These are phyloP conservation scores for Phytophthora colocasiae DNA, from an alignment of 352 stramenopile genomes.

Conservation along the genomic window DNA sequence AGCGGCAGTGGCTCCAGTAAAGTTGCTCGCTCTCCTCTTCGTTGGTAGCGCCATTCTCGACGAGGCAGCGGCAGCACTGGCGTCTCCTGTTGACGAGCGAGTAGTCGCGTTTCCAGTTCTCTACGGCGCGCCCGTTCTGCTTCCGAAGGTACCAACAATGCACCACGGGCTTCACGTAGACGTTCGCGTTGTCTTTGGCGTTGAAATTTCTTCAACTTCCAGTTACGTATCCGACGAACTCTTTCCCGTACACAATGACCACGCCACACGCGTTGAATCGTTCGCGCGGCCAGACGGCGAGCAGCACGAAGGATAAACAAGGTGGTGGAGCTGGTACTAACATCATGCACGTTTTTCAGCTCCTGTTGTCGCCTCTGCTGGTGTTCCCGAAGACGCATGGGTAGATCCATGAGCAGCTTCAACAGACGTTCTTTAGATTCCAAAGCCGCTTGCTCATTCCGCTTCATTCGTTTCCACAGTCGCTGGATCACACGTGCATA, in stretches of 20 bases:
- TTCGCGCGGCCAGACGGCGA: constrained; percentile 38
- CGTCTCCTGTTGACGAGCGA: constrained; percentile 43
- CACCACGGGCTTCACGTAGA: constrained; percentile 35
- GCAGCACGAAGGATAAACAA: constrained; percentile 19
- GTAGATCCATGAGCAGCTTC: constrained; percentile 28
- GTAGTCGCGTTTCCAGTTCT: constrained; percentile 32
- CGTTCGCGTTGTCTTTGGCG: constrained; percentile 44
- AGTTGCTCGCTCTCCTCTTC: constrained; percentile 23
- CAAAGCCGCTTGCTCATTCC: constrained; percentile 4
- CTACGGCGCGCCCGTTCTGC: constrained; percentile 19
- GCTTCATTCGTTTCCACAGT: constrained; percentile 29
- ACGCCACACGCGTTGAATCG: constrained; percentile 69
- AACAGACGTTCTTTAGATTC: constrained; percentile 43
- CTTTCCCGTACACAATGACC: constrained; percentile 44
- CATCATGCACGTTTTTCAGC: constrained; percentile 6
- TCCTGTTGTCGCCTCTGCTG: constrained; percentile 16
- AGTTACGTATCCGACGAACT: constrained; percentile 33
- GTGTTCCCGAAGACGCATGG: constrained; percentile 18
- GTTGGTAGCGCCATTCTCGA: constrained; percentile 9
- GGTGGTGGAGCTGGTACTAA: constrained; percentile 12
- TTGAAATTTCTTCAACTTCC: constrained; percentile 30
- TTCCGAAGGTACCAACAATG: constrained; percentile 39
- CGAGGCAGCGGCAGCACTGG: constrained; percentile 23
- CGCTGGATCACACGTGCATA: constrained; percentile 33
- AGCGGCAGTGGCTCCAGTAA: constrained; percentile 50